Percentiles rank a stretch among this genome's conserved stretches.
These are phyloP conservation scores for Polyrhizophydium stewartii DNA, from an alignment of 371 early-diverging fungal species.

Conservation along the genomic window DNA sequence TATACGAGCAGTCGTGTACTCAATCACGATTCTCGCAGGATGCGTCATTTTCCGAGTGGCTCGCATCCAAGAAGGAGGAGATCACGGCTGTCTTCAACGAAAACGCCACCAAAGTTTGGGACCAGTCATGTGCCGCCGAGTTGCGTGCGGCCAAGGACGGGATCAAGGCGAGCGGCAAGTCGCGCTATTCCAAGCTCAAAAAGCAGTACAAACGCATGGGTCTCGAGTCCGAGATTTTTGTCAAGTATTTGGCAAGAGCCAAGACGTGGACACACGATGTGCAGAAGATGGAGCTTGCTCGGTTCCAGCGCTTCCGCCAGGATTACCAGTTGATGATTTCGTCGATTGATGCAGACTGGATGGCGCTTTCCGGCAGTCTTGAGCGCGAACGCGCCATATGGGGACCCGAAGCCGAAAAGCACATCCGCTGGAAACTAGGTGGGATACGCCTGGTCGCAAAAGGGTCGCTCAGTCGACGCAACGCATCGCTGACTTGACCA, in stretches of 20 bases:
- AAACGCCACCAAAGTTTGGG: conserved; percentile 61
- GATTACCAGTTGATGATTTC: conserved; percentile 59
- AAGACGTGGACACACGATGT: conserved; percentile 56
- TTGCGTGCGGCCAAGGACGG: conserved; percentile 53
- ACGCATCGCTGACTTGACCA: too few species aligned
- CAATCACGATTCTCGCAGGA: conserved; percentile 30
- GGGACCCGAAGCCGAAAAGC: conserved; percentile 36
- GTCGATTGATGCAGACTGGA: conserved; percentile 66
- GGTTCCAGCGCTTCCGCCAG: conserved; percentile 57
- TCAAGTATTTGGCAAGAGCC: conserved; percentile 54
- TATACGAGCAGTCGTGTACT: neutral
- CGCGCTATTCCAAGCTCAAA: conserved; percentile 54
- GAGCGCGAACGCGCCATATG: conserved; percentile 61
- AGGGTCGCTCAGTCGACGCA: too few species aligned
- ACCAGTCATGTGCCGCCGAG: conserved; percentile 49
- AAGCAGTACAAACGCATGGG: conserved; percentile 27
- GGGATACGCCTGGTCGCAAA: neutral
- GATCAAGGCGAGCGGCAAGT: conserved; percentile 39
- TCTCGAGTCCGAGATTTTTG: conserved; percentile 31
- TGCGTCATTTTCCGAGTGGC: conserved; percentile 50
- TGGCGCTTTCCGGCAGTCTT: conserved; percentile 43
- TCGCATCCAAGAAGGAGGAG: conserved; percentile 48
- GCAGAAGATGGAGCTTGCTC: conserved; percentile 56
- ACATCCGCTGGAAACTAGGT: conserved; percentile 57
- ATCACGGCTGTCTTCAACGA: conserved; percentile 45